phyloP scores from a whole-genome alignment of 2,329 filamentous ascomycete species.

The Epichloe baconii region DNA sequence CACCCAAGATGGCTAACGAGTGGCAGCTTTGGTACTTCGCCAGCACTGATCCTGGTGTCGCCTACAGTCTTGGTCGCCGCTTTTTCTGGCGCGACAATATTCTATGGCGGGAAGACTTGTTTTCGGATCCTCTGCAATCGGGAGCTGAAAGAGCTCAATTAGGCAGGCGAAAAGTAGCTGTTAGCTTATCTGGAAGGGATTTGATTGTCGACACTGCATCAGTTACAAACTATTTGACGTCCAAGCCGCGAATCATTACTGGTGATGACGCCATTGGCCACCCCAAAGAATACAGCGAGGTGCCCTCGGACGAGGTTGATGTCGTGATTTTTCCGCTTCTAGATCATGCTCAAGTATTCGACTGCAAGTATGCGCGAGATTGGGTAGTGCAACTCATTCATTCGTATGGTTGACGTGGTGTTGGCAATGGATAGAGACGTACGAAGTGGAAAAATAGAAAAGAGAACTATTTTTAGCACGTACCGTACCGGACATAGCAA shows the following conservation, averaged over 20 bases:
- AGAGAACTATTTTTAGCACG: background rate
- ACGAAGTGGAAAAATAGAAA: background rate
- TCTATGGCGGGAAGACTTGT: conserved; percentile 54
- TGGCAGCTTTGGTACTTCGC: conserved; percentile 61
- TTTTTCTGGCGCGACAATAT: conserved; percentile 65
- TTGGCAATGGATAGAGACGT: background rate
- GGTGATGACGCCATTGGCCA: conserved; percentile 8
- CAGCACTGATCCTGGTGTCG: conserved; percentile 51
- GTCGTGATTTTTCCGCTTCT: conserved; percentile 46
- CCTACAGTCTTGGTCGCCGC: conserved; percentile 48
- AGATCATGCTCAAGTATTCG: conserved; percentile 53
- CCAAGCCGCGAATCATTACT: conserved; percentile 6
- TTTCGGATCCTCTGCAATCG: conserved; percentile 8
- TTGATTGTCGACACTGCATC: conserved; percentile 49
- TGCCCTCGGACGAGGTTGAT: conserved; percentile 26
- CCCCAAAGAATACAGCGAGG: conserved; percentile 5
- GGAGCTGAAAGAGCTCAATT: background rate
- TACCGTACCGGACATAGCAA: background rate
- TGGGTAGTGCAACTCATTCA: conserved; percentile 18
- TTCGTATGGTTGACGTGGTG: conserved; percentile 11
- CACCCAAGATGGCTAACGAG: conserved; percentile 47
- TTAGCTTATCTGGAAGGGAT: conserved; percentile 46
- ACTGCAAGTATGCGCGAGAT: conserved; percentile 18
- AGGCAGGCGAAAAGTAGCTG: conserved; percentile 31
- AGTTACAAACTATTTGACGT: conserved; percentile 42